phyloP scores from a whole-genome alignment of 2,329 filamentous ascomycete species.

The Orbilia oligospora region DNA sequence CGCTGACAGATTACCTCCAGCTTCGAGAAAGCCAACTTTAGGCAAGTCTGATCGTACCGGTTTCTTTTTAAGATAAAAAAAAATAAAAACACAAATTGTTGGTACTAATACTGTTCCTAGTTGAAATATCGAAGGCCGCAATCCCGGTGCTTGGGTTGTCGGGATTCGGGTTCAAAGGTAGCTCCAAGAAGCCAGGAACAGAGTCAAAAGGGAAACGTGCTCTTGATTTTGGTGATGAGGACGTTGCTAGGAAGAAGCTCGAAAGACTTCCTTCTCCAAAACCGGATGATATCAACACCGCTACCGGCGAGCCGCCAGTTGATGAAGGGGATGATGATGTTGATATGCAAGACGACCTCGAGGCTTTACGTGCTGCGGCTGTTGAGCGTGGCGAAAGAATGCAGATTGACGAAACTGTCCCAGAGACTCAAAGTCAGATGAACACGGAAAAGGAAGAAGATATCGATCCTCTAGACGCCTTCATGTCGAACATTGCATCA shows the following conservation, averaged over 20 bases:
- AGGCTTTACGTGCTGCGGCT: constrained; percentile 87
- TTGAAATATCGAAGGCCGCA: constrained; percentile 67
- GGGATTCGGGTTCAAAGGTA: constrained; percentile 82
- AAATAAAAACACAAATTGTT: too few species aligned
- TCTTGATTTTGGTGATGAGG: constrained; percentile 88
- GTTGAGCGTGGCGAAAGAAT: constrained; percentile 83
- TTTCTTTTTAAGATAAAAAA: too few species aligned
- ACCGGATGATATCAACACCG: constrained; percentile 70
- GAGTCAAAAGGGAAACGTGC: constrained; percentile 77
- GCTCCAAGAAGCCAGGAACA: constrained; percentile 76
- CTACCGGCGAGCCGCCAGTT: constrained; percentile 72
- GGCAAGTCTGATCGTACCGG: constrained; percentile 37
- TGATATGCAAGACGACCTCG: constrained; percentile 82
- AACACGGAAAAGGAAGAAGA: constrained; percentile 76
- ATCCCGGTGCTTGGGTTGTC: constrained; percentile 79
- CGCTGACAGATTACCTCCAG: constrained; percentile 65
- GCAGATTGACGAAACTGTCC: constrained; percentile 65
- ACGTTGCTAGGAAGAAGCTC: constrained; percentile 86
- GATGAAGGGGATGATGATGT: constrained; percentile 81
- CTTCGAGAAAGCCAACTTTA: constrained; percentile 63
- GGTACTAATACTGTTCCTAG: constrained; percentile 63
- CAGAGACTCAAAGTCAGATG: constrained; percentile 63
- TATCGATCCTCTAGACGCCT: constrained; percentile 93
- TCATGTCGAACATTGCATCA: constrained; percentile 77
- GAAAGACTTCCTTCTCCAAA: constrained; percentile 87